Conservation (phyloP, 805 yeast genomes). For the Scheffersomyces stipitis region DNA sequence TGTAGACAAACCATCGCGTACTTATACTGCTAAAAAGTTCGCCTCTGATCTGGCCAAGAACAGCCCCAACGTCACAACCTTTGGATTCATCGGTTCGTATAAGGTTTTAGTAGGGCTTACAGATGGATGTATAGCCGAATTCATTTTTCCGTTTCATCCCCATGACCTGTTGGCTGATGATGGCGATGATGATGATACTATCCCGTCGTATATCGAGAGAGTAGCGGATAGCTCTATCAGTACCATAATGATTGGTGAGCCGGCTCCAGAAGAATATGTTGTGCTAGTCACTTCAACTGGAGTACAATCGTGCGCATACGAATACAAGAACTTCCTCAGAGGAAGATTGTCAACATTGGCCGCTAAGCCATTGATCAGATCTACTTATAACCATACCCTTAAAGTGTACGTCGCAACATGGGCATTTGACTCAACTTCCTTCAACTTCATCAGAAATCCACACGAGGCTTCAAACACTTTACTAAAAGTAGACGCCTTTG, state of each 20-base stretch:
- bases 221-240: slow-evolving; percentile 33
- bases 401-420: slow-evolving; percentile 26
- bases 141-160: slow-evolving; percentile 34
- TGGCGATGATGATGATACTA: slow-evolving; percentile 8
- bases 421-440: slow-evolving; percentile 28
- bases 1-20: slow-evolving; percentile 22
- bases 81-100: slow-evolving; percentile 45
- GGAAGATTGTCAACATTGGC: slow-evolving; percentile 25
- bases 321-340: slow-evolving; percentile 27
- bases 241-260: slow-evolving; percentile 25
- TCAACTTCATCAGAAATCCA: slow-evolving; percentile 30
- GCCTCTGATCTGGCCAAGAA: neutral
- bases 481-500: slow-evolving; percentile 30
- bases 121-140: slow-evolving; percentile 63
- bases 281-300: slow-evolving; percentile 33
- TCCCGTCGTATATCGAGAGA: slow-evolving; percentile 34
- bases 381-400: slow-evolving; percentile 28
- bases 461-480: slow-evolving; percentile 32
- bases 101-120: slow-evolving; percentile 55
- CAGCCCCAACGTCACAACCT: slow-evolving; percentile 38
- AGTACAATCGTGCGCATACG: slow-evolving; percentile 21
- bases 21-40: slow-evolving; percentile 14
- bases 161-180: slow-evolving; percentile 4
- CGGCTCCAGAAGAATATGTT: slow-evolving; percentile 16
- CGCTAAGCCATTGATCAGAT: slow-evolving; percentile 23